Conservation (phyloP, 148 eudicot species). For the Camellia sinensis region DNA sequence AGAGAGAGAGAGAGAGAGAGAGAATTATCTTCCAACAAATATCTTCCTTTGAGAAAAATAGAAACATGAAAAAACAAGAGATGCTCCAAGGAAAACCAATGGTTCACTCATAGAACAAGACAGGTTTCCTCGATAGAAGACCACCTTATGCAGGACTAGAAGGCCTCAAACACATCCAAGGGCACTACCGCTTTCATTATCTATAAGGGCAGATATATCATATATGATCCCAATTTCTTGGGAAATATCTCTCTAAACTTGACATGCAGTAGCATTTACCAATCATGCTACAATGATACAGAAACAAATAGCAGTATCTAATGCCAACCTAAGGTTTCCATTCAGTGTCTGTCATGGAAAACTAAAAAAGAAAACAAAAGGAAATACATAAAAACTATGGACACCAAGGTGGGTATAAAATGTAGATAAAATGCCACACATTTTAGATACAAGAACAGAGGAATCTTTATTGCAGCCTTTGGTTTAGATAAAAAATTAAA, state of each 20-base stretch:
- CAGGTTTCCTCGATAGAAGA: neutral
- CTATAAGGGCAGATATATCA: neutral
- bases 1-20: neutral
- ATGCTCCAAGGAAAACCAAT: constrained; percentile 8
- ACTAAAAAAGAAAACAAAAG: neutral
- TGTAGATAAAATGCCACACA: neutral
- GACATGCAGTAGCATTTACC: neutral
- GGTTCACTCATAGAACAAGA: neutral
- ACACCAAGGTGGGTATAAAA: neutral
- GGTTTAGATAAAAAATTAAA: neutral
- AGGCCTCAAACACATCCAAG: constrained; percentile 2
- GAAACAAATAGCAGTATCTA: neutral
- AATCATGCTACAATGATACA: neutral
- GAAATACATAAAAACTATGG: neutral
- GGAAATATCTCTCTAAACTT: neutral
- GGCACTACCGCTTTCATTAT: neutral
- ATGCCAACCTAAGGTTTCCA: neutral
- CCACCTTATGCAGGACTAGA: neutral
- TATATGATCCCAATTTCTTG: neutral
- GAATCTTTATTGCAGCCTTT: neutral
- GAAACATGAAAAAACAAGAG: neutral
- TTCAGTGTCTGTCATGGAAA: neutral
- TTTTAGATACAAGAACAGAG: neutral
- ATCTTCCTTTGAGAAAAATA: neutral
- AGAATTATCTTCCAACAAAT: neutral